Percentiles rank a stretch among this genome's conserved stretches.
These are phyloP conservation scores for Rhodotorula diobovata DNA, from an alignment of 768 basidiomycete species.

Conservation along the genomic window DNA sequence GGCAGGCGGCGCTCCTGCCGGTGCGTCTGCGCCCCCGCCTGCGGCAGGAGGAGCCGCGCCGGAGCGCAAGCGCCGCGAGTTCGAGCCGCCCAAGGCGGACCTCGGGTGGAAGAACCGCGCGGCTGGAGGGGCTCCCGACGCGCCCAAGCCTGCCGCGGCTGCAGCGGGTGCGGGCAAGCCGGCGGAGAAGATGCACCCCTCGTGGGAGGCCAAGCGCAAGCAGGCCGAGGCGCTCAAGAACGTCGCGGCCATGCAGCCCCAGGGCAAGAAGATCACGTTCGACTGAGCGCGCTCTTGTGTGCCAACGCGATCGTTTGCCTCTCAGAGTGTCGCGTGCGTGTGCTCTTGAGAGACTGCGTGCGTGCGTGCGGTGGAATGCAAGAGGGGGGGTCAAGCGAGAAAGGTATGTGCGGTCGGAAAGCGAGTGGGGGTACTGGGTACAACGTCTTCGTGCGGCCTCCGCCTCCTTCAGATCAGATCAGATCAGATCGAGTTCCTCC, in stretches of 20 bases:
- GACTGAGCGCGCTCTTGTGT: slow-evolving; percentile 42
- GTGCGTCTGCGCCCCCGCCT: neutral
- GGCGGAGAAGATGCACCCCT: slow-evolving; percentile 70
- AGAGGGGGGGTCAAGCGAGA: neutral
- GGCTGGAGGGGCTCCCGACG: neutral
- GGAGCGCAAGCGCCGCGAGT: slow-evolving; percentile 1
- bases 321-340: no score
- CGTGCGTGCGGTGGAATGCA: neutral
- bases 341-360: no score
- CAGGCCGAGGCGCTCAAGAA: slow-evolving; percentile 55
- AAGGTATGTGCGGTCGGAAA: no score
- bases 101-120: slow-evolving; percentile 11
- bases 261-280: slow-evolving; percentile 77
- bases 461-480: no score
- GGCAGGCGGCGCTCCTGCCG: neutral
- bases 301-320: neutral
- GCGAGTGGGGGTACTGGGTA: neutral
- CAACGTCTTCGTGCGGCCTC: neutral
- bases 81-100: slow-evolving; percentile 8
- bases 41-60: neutral
- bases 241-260: slow-evolving; percentile 60
- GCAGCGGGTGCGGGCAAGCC: slow-evolving; percentile 15
- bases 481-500: slow-evolving; percentile 42
- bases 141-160: neutral
- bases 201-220: slow-evolving; percentile 90